Evolutionary conservation across 768 basidiomycete genomes (phyloP).

Genomic region (Boletus rubroflammeus): DNA sequence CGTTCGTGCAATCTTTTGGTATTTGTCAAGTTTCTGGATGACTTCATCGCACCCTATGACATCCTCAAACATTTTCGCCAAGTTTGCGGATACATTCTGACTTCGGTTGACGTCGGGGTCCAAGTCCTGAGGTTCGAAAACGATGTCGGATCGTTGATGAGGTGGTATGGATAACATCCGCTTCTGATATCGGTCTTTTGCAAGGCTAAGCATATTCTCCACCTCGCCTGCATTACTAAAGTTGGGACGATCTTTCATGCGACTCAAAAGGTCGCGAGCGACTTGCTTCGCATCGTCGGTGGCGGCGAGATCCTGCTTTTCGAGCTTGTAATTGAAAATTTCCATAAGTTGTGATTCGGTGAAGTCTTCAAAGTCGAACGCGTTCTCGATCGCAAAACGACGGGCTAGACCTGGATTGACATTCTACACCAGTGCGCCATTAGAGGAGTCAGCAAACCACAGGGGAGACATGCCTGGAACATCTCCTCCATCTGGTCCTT

Average conservation of each 20-base stretch:
- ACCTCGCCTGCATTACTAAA: slow-evolving; percentile 67
- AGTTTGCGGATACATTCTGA: slow-evolving; percentile 45
- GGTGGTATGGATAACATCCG: slow-evolving; percentile 32
- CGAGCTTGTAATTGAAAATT: slow-evolving; percentile 55
- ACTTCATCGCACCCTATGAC: slow-evolving; percentile 59
- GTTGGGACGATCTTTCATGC: slow-evolving; percentile 45
- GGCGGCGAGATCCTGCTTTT: slow-evolving; percentile 52
- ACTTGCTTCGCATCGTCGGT: slow-evolving; percentile 54
- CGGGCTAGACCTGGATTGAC: slow-evolving; percentile 66
- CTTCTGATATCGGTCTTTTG: slow-evolving; percentile 46
- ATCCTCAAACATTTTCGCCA: slow-evolving; percentile 57
- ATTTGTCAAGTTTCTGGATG: slow-evolving; percentile 45
- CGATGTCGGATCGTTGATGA: slow-evolving; percentile 18
- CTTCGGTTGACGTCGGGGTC: slow-evolving; percentile 58
- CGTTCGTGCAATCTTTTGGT: slow-evolving; percentile 46
- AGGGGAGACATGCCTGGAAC: slow-evolving; percentile 53
- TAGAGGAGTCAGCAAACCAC: background rate
- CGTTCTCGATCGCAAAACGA: slow-evolving; percentile 65
- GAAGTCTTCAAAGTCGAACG: slow-evolving; percentile 69
- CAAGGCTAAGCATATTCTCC: slow-evolving; percentile 52
- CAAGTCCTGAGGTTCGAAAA: slow-evolving; percentile 50
- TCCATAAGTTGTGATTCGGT: slow-evolving; percentile 47
- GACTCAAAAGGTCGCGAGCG: slow-evolving; percentile 45
- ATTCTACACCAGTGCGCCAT: slow-evolving; percentile 38
- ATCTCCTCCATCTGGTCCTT: slow-evolving; percentile 66